Evolutionary conservation across 2,329 filamentous ascomycete species (phyloP), one percentile per base, ranked within the genome.

Genomic region (Alternaria sp.): DNA sequence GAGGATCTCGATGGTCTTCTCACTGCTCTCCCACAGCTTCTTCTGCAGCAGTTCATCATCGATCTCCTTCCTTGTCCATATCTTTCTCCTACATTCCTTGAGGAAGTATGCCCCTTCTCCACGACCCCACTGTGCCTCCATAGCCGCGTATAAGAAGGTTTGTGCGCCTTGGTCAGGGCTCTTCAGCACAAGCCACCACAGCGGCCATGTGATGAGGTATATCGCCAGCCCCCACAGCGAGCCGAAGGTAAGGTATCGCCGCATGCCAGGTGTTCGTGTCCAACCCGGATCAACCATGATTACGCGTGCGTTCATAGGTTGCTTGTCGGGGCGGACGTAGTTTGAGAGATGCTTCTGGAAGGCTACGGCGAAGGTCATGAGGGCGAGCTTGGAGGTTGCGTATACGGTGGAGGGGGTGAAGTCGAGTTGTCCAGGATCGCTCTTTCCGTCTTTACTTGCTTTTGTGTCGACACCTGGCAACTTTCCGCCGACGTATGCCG

Each of bases 271-370:
- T 9, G 95, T 98, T 56, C 96, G 89, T 23, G 89, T 87, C 68
- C 90, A 88, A 19, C 96, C 95, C 0, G 96, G 96, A 73, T 99
- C 95, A 3, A 94, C 92, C 62, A 97, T 87, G 54, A 97, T 84
- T 49, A 97, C 93, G 32, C 92, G 88, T 4, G 93, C 87, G 70
- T 93, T 97, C 83, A 90, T 91, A 1, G 93, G 93, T 51, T 92
- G 84, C 65, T 90, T 87, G 77, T 99, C 96, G 0, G 94, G 93
- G 23, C 96, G 87, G 74, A 92, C 88, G 80, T 96, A 97, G 3
- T 90, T 83, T 69, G 93, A 90, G 50, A 99, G 85, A 77, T 97
- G 95, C 78, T 97, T 96, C 81, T 98, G 95, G 78, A 95, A 97
- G 9, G 95, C 91, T 52, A 91, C 87, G 0, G 92, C 94, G 77